Base-by-base conservation (phyloP, 1,284 basidiomycete species). In the Sanghuangporus weigelae region DNA sequence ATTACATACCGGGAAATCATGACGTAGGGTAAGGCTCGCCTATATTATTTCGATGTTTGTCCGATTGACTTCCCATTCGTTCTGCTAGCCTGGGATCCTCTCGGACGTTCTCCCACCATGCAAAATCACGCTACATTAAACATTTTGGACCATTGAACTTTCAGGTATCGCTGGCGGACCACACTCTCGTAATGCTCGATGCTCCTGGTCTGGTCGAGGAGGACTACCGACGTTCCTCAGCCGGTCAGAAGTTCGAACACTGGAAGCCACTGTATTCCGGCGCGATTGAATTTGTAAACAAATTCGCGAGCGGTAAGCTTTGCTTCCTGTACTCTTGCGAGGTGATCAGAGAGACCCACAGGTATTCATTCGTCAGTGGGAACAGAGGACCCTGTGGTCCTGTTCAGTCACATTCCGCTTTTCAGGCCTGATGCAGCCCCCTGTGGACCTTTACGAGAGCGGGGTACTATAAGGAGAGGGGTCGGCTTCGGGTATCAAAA, bases 1-100 rank as follows among this genome's bases (percentile, higher is more conserved):
- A 87, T 74, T 89, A 86, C 70, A 75, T 95, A n/a, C 89, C 92
- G 1, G 93, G 93, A 11, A 96, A 96, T 70, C 89, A 92, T 71
- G 93, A 96, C 69, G 80, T 95, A 51, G 90, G 88, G 83, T 90
- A 67, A 64, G 80, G 72, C 16, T 7, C 36, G 19, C 38, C 19
- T 35, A 36, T 36, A 6, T 19, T n/a, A 46, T 14, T 16, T 16
- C 16, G 12, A 46, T 46, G n/a, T 19, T n/a, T 46, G 21, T 21
- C 44, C 12, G 16, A 46, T 16, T 46, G 7, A 46, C 16, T 46
- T 19, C 8, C 7, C n/a, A 31, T 11, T 54, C 36, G 12, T 19
- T 49, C 16, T 63, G 11, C 19, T 66, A 87, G 90, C 40, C 79
- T 92, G 66, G 89, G 87, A 14, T 73, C 76, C 38, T 81, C 84